Evolutionary conservation across 129 eudicot species (phyloP), one percentile per base, ranked within the genome.

Genomic region (Lonicera japonica): DNA sequence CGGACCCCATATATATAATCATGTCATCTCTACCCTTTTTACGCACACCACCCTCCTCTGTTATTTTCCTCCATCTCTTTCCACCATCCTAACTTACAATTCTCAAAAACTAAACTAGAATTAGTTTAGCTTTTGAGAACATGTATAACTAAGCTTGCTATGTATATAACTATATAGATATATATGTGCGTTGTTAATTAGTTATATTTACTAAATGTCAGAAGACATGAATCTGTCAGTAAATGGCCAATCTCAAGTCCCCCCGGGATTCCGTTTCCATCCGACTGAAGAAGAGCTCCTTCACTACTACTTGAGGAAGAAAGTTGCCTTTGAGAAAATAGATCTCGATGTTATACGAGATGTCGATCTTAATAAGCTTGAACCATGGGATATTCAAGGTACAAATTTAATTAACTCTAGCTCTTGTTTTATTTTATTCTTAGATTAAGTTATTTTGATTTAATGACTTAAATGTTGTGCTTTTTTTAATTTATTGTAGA

Each of bases 381-480:
- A 83, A 67, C 89, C 89, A 0, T 83, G 89, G 89, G 85, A 83
- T 62, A 83, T 83, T 19, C 80, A 79, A 79, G 89, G 89, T 83
- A n/a, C n/a, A n/a, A n/a, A n/a, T n/a, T n/a, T n/a, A 70, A 13
- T 15, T 41, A 16, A 13, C 3, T 17, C 16, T 1, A 36, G 55
- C 21, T 9, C n/a, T 50, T 50, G 2, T 3, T 1, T 50, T 50
- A 14, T 7, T 50, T 14, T 50, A 0, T 14, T 14, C 1, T 50
- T 15, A 3, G 9, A 50, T 15, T 16, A 17, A 2, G 50, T 14
- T 8, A 43, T 14, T 43, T 43, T n/a, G n/a, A 38, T 4, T 4
- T 43, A 10, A 43, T 43, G 50, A 43, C 13, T 43, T 6, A 29
- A 29, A 29, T 43, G 1, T 43, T 43, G 1, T 43, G 50, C 2